Evolutionary conservation across 1,284 basidiomycete genomes (phyloP).

Genomic region (Volvariella surrecta): DNA sequence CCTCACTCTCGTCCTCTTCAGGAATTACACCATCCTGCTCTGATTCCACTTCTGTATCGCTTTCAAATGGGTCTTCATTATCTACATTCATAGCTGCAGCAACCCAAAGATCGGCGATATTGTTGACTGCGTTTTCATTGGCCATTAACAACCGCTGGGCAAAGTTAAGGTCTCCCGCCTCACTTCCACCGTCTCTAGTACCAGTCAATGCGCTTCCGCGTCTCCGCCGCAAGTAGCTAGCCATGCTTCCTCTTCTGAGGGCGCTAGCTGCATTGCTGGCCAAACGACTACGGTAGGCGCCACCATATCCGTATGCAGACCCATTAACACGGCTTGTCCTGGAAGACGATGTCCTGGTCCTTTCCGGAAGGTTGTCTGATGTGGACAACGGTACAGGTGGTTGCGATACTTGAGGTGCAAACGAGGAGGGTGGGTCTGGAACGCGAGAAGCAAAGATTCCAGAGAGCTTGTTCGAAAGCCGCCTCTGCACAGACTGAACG

Average conservation of each 20-base stretch:
- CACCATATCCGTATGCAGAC: slow-evolving; percentile 72
- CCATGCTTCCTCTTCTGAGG: slow-evolving; percentile 38
- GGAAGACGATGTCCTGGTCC: slow-evolving; percentile 39
- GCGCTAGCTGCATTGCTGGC: slow-evolving; percentile 34
- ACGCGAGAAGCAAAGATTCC: slow-evolving; percentile 43
- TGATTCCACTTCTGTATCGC: slow-evolving; percentile 37
- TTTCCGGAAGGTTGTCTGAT: slow-evolving; percentile 26
- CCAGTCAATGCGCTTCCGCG: slow-evolving; percentile 40
- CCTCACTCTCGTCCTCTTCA: slow-evolving; percentile 26
- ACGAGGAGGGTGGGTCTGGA: slow-evolving; percentile 23
- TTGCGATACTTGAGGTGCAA: slow-evolving; percentile 17
- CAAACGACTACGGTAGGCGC: slow-evolving; percentile 43
- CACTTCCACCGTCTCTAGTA: slow-evolving; percentile 25
- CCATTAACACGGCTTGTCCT: slow-evolving; percentile 55
- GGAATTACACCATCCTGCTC: slow-evolving; percentile 14
- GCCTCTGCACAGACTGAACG: slow-evolving; percentile 28
- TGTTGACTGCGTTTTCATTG: slow-evolving; percentile 85
- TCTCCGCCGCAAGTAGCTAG: slow-evolving; percentile 37
- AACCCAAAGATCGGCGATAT: slow-evolving; percentile 89
- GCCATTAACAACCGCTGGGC: slow-evolving; percentile 88
- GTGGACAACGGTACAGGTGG: slow-evolving; percentile 40
- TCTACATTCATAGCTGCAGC: slow-evolving; percentile 89
- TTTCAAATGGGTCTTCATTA: slow-evolving; percentile 69
- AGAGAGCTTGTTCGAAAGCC: slow-evolving; percentile 46
- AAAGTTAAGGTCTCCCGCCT: slow-evolving; percentile 59